A percentile compares a stretch with the other conserved stretches of the same genome.
These are phyloP conservation scores for Clonostachys sp. DNA, from an alignment of 2,329 filamentous ascomycete genomes.

Conservation along the genomic window DNA sequence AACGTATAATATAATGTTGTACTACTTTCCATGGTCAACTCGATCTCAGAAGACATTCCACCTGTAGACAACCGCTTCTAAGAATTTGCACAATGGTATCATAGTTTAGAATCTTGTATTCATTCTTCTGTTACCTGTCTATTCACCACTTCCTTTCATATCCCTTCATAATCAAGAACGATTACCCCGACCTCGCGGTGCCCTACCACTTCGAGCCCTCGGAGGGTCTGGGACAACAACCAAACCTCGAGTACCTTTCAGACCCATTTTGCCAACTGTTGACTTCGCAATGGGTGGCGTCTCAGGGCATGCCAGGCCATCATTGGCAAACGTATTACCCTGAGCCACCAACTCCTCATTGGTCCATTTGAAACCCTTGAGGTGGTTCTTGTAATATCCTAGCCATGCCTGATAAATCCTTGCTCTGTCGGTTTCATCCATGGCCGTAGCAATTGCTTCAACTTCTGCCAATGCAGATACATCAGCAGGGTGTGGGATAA, in stretches of 20 bases:
- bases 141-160: too few species aligned
- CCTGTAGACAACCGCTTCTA: too few species aligned
- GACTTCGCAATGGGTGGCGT: slow-evolving; percentile 40
- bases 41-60: too few species aligned
- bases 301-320: slow-evolving; percentile 40
- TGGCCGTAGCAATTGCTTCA: slow-evolving; percentile 23
- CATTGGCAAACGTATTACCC: slow-evolving; percentile 43
- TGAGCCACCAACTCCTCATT: slow-evolving; percentile 39
- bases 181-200: not conserved
- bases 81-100: too few species aligned
- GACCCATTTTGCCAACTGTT: slow-evolving; percentile 51
- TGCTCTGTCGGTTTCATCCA: slow-evolving; percentile 38
- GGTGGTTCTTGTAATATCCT: slow-evolving; percentile 48
- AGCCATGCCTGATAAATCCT: slow-evolving; percentile 54
- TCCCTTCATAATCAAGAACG: too few species aligned
- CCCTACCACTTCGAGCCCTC: slow-evolving; percentile 5
- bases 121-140: too few species aligned
- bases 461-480: slow-evolving; percentile 20
- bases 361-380: slow-evolving; percentile 37
- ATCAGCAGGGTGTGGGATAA: slow-evolving; percentile 27
- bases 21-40: too few species aligned
- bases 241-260: slow-evolving; percentile 46
- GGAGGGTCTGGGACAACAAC: slow-evolving; percentile 37
- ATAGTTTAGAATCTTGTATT: too few species aligned
- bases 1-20: too few species aligned